Evolutionary conservation across 371 early-diverging fungal species (phyloP), one percentile per base, ranked within the genome.

Genomic region (Circinella minor): DNA sequence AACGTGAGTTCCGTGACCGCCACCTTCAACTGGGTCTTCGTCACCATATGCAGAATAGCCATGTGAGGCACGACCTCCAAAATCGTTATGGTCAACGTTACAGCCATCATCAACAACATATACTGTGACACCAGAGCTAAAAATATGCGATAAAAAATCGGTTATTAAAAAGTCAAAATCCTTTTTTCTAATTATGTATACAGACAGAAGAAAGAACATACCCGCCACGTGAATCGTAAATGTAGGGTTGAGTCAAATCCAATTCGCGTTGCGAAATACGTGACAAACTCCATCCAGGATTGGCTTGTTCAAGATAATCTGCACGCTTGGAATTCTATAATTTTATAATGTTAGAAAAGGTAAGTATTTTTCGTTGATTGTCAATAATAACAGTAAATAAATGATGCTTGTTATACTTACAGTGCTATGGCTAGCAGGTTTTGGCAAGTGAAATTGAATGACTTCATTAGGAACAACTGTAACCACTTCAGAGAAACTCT

Each of bases 41-140:
- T 87, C 74, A 17, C 89, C 83, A 65, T 90, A 87, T 36, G 91
- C 92, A 64, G 80, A 84, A 61, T 80, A 86, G 5, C 88, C 90
- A 76, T 76, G 82, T 20, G 55, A 68, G 20, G 91, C 91, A 69
- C 89, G 85, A 13, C 89, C 90, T 65, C 78, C 80, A 65, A 92
- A 87, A 57, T 92, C 91, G 14, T 63, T 66, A 66, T 92, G 78
- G 14, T 68, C 36, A 38, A 69, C 64, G 14, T 72, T 61, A 81
- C 75, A 55, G 39, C 84, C 81, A 55, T 84, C 84, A 78, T 84
- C 90, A 51, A 89, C 66, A 46, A 89, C 77, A 55, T 85, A 89
- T 54, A 84, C 86, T n/a, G 78, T 82, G 17, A 85, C 82, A 51
- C 78, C 81, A 36, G 75, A 51, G 5, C 81, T 77, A 73, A 39